phyloP scores from a whole-genome alignment of 495 filamentous ascomycete species.

The Tuber microsphaerosporum region DNA sequence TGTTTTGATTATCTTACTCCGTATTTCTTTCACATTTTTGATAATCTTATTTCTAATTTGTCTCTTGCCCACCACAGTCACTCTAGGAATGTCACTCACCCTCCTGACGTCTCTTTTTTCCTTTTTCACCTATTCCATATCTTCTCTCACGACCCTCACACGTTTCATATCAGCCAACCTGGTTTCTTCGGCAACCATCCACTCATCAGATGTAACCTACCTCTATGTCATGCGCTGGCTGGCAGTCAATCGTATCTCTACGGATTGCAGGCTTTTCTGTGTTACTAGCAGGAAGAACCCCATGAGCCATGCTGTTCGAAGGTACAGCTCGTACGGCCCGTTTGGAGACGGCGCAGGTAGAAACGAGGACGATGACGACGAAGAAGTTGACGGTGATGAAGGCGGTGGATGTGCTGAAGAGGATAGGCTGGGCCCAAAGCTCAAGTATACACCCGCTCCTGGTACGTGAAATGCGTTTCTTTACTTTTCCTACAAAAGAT shows the following conservation, averaged over 20 bases:
- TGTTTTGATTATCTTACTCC: background rate
- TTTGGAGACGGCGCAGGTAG: slow-evolving; percentile 33
- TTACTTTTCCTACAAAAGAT: slow-evolving; percentile 24
- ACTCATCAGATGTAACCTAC: slow-evolving; percentile 42
- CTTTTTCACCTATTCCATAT: slow-evolving; percentile 39
- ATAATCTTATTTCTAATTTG: slow-evolving; percentile 13
- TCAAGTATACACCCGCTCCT: slow-evolving; percentile 41
- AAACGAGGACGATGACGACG: slow-evolving; percentile 36
- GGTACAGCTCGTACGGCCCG: slow-evolving; percentile 39
- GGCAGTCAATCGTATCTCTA: slow-evolving; percentile 37
- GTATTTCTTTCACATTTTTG: slow-evolving; percentile 8
- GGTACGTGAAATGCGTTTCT: slow-evolving; percentile 28
- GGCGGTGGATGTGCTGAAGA: slow-evolving; percentile 30
- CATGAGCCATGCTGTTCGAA: slow-evolving; percentile 39
- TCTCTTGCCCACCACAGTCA: slow-evolving; percentile 24
- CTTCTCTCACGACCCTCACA: slow-evolving; percentile 35
- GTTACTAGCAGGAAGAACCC: slow-evolving; percentile 42
- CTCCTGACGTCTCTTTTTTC: slow-evolving; percentile 39
- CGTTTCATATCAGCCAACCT: slow-evolving; percentile 41
- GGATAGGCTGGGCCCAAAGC: slow-evolving; percentile 39
- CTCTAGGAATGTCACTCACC: slow-evolving; percentile 40
- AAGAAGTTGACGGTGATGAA: slow-evolving; percentile 37
- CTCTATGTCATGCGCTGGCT: slow-evolving; percentile 42
- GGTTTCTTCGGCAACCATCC: slow-evolving; percentile 41
- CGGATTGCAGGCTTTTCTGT: slow-evolving; percentile 41